These are phyloP conservation scores for Pseudogymnoascus sp. DNA, from an alignment of 2,329 filamentous ascomycete genomes.

Conservation along the genomic window DNA sequence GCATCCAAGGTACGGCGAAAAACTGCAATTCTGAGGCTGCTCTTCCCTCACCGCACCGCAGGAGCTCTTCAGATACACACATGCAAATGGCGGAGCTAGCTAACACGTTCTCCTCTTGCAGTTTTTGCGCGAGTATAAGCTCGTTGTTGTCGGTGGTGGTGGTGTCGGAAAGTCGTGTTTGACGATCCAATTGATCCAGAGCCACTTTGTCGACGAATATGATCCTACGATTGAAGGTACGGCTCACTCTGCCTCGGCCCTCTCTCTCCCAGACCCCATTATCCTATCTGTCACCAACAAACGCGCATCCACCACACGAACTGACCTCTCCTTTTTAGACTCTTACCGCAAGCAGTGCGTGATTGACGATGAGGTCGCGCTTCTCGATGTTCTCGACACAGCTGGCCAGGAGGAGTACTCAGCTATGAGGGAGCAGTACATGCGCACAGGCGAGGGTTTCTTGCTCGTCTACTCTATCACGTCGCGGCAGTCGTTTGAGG, in stretches of 20 bases:
- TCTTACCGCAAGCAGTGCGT: constrained; percentile 99
- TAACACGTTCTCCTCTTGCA: constrained; percentile 29
- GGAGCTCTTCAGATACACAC: background rate
- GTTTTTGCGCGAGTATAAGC: constrained; percentile 87
- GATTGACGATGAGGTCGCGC: constrained; percentile 94
- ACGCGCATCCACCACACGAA: background rate
- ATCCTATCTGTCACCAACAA: background rate
- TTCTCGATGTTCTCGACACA: constrained; percentile 96
- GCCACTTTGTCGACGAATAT: constrained; percentile 98
- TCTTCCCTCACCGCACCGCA: background rate
- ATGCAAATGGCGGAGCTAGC: constrained; percentile 1
- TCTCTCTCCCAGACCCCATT: constrained; percentile 6
- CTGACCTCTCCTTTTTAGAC: constrained; percentile 45
- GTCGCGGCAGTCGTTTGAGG: constrained; percentile 92
- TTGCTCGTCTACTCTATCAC: constrained; percentile 97
- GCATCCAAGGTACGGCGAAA: constrained; percentile 29
- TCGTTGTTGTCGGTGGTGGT: constrained; percentile 95
- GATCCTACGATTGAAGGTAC: constrained; percentile 97
- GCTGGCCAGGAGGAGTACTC: constrained; percentile 99
- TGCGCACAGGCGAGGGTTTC: constrained; percentile 97
- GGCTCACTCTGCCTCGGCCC: constrained; percentile 23
- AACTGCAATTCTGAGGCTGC: background rate
- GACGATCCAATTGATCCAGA: constrained; percentile 92
- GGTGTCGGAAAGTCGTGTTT: constrained; percentile 98
- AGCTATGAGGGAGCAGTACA: constrained; percentile 99